Percentiles rank a stretch among this genome's conserved stretches.
Conservation (phyloP, 805 yeast species). For the Wilhelminamyces savonicus region DNA sequence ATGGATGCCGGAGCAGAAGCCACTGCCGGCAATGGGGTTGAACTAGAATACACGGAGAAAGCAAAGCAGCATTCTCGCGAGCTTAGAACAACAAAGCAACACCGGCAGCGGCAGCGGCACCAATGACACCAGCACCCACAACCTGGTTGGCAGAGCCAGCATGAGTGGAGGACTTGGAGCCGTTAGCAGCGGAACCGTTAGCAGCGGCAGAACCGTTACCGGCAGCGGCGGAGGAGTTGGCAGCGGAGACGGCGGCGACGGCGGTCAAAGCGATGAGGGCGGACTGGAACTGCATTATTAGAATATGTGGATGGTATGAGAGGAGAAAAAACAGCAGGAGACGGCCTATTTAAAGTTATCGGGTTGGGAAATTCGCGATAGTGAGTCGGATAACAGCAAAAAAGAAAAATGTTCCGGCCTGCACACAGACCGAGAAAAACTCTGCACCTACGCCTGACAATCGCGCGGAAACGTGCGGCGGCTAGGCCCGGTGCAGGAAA, state of each 20-base stretch:
- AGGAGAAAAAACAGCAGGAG: slow-evolving; percentile 2
- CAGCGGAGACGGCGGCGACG: slow-evolving; percentile 63
- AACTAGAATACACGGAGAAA: too few species aligned
- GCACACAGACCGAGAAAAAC: too few species aligned
- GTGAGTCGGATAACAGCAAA: too few species aligned
- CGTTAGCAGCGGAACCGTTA: slow-evolving; percentile 31
- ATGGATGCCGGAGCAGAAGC: too few species aligned
- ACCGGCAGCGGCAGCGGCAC: slow-evolving; percentile 85
- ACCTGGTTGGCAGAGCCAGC: slow-evolving; percentile 46
- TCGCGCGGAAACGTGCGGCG: too few species aligned
- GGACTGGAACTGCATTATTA: slow-evolving; percentile 66
- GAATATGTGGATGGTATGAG: not conserved
- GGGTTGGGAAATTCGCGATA: too few species aligned
- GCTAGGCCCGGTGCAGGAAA: too few species aligned
- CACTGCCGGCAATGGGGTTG: too few species aligned
- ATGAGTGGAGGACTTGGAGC: slow-evolving; percentile 21
- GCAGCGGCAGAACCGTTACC: slow-evolving; percentile 13
- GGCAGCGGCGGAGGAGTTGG: slow-evolving; percentile 36
- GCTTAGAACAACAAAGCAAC: slow-evolving; percentile 48
- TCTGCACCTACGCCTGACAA: too few species aligned
- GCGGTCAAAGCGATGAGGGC: slow-evolving; percentile 66
- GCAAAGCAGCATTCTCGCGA: too few species aligned
- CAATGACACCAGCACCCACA: slow-evolving; percentile 67
- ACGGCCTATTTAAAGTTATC: too few species aligned
- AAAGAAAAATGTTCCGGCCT: too few species aligned